Evolutionary conservation across 2,329 filamentous ascomycete species (phyloP), one percentile per base, ranked within the genome.

Genomic region (Fusarium bactridioides): DNA sequence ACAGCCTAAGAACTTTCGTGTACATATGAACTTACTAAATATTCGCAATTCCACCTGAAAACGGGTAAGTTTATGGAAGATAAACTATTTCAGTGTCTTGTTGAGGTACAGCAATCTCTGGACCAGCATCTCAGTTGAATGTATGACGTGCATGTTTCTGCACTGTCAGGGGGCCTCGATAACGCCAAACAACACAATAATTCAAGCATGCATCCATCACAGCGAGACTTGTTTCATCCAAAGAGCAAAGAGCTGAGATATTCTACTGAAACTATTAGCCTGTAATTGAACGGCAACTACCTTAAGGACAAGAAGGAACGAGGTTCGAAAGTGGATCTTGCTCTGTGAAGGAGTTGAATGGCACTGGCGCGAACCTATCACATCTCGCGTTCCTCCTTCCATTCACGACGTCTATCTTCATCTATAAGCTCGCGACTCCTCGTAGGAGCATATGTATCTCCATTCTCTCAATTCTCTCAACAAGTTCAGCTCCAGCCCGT

Each of bases 351-450:
- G 21, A 41, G 43, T 38, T 59, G 37, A 25, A 64, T 47, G 37
- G 27, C 44, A 38, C 60, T 65, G 37, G 37, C 12, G 31, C 45
- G 12, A 55, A 31, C 70, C 61, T 63, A 60, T 73, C 48, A 63
- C 18, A 40, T 41, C 19, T 58, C 44, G 43, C 40, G 31, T 67
- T 51, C 35, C 48, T 38, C 33, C 43, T 60, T 43, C 44, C 31
- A 45, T 51, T 56, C 67, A 55, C 55, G 47, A 70, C 64, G 31
- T 59, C 56, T 48, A 54, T 35, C 54, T 58, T 29, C 50, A 51
- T 68, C 53, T 41, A 35, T 31, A 50, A 55, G 47, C 25, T 27
- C 23, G 27, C 23, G 13, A 31, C 29, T 41, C 33, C 16, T 57
- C 19, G 25, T 37, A 23, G 38, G 27, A 25, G 9, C 12, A 43